Conservation (phyloP, 2,329 filamentous ascomycete genomes). For the Diaporthe sp. region DNA sequence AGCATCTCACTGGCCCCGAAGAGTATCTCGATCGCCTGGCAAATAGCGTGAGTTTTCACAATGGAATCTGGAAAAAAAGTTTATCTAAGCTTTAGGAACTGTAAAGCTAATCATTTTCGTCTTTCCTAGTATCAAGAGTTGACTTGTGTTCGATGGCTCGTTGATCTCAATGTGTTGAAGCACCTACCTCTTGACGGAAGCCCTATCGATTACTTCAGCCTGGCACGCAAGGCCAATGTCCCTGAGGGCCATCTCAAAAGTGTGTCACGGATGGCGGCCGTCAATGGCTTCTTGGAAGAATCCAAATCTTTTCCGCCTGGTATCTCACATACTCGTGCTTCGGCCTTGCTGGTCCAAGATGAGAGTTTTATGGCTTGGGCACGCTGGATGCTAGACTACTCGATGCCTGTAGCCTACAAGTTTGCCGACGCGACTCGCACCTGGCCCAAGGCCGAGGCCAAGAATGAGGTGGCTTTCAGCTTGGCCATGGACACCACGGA, state of each 20-base stretch:
- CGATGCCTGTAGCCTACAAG: conserved; percentile 6
- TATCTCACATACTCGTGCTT: background rate
- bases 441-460: background rate
- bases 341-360: background rate
- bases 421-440: background rate
- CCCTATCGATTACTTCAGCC: background rate
- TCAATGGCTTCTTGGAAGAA: conserved; percentile 17
- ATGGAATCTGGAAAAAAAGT: background rate
- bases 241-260: background rate
- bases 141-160: conserved; percentile 2
- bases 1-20: background rate
- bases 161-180: conserved; percentile 6
- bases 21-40: background rate
- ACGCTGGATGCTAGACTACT: conserved; percentile 12
- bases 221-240: background rate
- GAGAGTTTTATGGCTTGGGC: background rate
- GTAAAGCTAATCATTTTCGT: background rate
- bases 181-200: background rate
- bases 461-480: conserved; percentile 4
- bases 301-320: conserved; percentile 1
- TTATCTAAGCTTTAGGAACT: background rate
- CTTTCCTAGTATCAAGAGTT: conserved; percentile 10
- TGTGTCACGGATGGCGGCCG: background rate
- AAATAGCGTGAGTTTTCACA: conserved; percentile 1
- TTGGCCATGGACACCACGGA: background rate